These are phyloP conservation scores for Serendipita indica DNA, from an alignment of 768 basidiomycete genomes.

Conservation along the genomic window DNA sequence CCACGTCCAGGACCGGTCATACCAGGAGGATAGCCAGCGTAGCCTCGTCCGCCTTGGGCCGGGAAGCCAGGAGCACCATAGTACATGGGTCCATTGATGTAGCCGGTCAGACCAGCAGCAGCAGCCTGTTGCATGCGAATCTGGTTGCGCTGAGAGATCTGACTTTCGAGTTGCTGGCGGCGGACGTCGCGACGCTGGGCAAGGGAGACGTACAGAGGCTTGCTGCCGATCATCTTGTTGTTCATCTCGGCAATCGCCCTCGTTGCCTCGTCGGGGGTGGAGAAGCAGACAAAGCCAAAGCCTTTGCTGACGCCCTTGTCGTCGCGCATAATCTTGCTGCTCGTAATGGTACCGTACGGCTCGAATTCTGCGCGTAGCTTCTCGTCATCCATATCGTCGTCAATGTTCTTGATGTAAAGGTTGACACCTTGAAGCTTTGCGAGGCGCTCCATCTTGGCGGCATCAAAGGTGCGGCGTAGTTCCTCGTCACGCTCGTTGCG, in stretches of 20 bases:
- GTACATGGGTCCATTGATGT: constrained; percentile 77
- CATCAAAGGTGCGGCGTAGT: constrained; percentile 82
- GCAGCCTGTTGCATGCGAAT: constrained; percentile 93
- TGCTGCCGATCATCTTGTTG: constrained; percentile 98
- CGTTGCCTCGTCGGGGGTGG: constrained; percentile 94
- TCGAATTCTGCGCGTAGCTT: constrained; percentile 94
- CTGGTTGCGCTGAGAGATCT: constrained; percentile 96
- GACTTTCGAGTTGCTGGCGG: constrained; percentile 94
- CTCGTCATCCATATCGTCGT: constrained; percentile 95
- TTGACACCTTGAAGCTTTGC: constrained; percentile 99
- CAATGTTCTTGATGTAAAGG: constrained; percentile 98
- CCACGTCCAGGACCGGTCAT: constrained; percentile 54
- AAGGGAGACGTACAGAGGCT: constrained; percentile 96
- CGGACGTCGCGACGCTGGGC: constrained; percentile 97
- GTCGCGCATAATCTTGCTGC: constrained; percentile 98
- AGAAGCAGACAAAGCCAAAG: constrained; percentile 99
- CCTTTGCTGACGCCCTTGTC: constrained; percentile 88
- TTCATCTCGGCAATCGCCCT: constrained; percentile 99
- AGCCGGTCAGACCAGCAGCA: constrained; percentile 67
- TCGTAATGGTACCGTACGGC: constrained; percentile 92
- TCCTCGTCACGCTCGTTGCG: constrained; percentile 97
- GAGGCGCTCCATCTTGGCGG: constrained; percentile 90
- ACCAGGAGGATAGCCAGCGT: constrained; percentile 62
- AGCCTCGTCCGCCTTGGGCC: constrained; percentile 57
- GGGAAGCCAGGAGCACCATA: constrained; percentile 68